Percentiles rank a stretch among this genome's conserved stretches.
phyloP scores from a whole-genome alignment of 1,139 yeast species.

The Blastobotrys buckinghamii region DNA sequence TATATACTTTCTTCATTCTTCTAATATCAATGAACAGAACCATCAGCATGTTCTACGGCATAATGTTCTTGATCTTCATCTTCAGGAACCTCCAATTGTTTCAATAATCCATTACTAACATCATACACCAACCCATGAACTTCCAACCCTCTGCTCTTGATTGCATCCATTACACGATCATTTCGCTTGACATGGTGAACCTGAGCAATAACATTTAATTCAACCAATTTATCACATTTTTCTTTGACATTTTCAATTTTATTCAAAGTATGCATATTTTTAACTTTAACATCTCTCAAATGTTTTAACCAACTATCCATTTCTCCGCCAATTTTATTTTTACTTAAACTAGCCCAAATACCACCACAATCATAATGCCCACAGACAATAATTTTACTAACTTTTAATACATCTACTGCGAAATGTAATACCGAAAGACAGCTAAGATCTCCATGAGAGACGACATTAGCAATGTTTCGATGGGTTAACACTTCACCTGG shows the following conservation, averaged over 20 bases:
- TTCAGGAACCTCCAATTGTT: slow-evolving; percentile 37
- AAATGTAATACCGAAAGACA: slow-evolving; percentile 82
- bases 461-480: slow-evolving; percentile 84
- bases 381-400: slow-evolving; percentile 77
- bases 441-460: slow-evolving; percentile 66
- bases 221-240: slow-evolving; percentile 63
- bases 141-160: slow-evolving; percentile 65
- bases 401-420: slow-evolving; percentile 82
- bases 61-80: slow-evolving; percentile 26
- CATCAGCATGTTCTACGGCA: slow-evolving; percentile 1
- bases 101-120: slow-evolving; percentile 69
- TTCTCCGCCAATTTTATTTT: slow-evolving; percentile 65
- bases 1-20: not conserved
- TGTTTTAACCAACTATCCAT: slow-evolving; percentile 76
- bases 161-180: slow-evolving; percentile 69
- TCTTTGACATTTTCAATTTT: slow-evolving; percentile 37
- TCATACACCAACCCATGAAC: slow-evolving; percentile 88
- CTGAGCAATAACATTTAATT: slow-evolving; percentile 68
- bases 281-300: slow-evolving; percentile 62
- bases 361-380: slow-evolving; percentile 99
- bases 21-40: not conserved
- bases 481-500: slow-evolving; percentile 97
- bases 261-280: slow-evolving; percentile 39
- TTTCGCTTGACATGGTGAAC: slow-evolving; percentile 54
- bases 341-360: slow-evolving; percentile 75